Conservation (phyloP, 345 rosid species). For the Salix dunnii region DNA sequence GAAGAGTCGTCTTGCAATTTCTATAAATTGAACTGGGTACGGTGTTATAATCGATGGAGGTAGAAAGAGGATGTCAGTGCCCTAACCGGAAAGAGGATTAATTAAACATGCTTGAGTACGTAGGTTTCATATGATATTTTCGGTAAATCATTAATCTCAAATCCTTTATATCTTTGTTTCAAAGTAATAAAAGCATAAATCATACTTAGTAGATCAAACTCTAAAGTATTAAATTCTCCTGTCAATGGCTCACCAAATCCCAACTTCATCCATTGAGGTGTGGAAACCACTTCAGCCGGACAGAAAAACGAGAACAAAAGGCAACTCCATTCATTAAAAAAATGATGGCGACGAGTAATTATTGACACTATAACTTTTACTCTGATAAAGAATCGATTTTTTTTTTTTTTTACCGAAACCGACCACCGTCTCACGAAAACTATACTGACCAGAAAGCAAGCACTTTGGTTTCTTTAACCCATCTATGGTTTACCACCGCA, state of each 20-base stretch:
- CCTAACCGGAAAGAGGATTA: not conserved
- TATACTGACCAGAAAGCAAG: not conserved
- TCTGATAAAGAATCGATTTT: too few species aligned
- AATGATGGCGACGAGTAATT: not conserved
- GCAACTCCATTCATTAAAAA: not conserved
- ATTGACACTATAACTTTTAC: not conserved
- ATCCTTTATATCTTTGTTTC: not conserved
- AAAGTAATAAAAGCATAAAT: not conserved
- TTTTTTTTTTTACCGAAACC: not conserved
- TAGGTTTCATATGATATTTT: not conserved
- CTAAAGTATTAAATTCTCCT: too few species aligned
- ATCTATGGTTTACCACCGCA: too few species aligned
- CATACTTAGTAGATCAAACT: not conserved
- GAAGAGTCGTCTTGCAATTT: not conserved
- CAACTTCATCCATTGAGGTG: too few species aligned
- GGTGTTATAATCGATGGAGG: not conserved
- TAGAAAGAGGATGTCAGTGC: not conserved
- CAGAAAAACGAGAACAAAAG: not conserved
- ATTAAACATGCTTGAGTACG: not conserved
- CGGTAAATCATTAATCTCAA: not conserved
- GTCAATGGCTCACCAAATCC: too few species aligned
- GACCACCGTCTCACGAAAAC: not conserved
- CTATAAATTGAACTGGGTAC: not conserved
- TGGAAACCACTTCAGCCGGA: not conserved
- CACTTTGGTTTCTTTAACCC: too few species aligned